A percentile compares a stretch with the other conserved stretches of the same genome.
Evolutionary conservation across 192 early-diverging fungal species (phyloP).

Genomic region (Lobosporangium transversale): DNA sequence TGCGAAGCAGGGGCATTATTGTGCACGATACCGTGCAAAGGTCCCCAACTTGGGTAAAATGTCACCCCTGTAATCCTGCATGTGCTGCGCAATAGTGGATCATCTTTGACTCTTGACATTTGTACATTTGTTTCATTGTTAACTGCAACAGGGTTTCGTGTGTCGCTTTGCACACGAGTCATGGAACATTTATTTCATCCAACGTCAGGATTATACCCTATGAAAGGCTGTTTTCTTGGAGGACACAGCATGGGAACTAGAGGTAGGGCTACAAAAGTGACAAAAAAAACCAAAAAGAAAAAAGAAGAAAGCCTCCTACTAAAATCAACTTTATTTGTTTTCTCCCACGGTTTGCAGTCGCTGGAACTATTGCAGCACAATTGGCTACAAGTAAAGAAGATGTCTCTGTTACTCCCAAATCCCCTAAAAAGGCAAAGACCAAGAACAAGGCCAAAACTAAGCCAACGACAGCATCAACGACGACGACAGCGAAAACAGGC

Average conservation of each 20-base stretch:
- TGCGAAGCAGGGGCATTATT: constrained; percentile 40
- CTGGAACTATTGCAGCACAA: constrained; percentile 28
- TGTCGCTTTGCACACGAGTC: constrained; percentile 21
- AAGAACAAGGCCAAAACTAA: constrained; percentile 16
- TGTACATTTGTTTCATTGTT: too few species aligned
- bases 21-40: constrained; percentile 42
- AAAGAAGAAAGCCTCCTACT: constrained; percentile 6
- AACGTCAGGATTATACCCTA: constrained; percentile 15
- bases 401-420: neutral
- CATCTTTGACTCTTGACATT: too few species aligned
- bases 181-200: constrained; percentile 45
- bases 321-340: constrained; percentile 7
- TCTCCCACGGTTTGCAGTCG: constrained; percentile 15
- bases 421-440: neutral
- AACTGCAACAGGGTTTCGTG: constrained; percentile 19
- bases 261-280: constrained; percentile 7
- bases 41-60: constrained; percentile 35
- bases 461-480: neutral
- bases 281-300: neutral
- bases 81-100: too few species aligned
- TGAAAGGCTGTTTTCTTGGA: constrained; percentile 36
- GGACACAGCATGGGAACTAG: constrained; percentile 45
- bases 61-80: too few species aligned
- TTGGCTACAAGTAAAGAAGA: constrained; percentile 6
- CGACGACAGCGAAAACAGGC: neutral